Evolutionary conservation across 208 protist species (phyloP).

Genomic region (Trypanosomatidae sp.): DNA sequence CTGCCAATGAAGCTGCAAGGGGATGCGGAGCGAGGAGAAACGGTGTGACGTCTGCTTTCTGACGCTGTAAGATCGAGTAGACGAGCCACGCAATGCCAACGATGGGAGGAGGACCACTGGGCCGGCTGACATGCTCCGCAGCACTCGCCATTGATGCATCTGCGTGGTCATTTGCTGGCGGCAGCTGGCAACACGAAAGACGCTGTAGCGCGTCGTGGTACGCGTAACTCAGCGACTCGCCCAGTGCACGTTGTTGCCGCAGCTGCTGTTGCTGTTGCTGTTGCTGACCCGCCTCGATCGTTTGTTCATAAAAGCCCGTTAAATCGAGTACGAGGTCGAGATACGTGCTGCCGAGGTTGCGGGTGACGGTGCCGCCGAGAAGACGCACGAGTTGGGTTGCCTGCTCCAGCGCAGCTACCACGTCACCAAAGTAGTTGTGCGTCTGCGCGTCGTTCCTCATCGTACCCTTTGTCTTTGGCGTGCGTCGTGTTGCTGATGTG

Average conservation of each 20-base stretch:
- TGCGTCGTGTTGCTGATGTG: background rate
- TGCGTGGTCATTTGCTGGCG: too few relatives aligned
- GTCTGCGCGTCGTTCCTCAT: background rate
- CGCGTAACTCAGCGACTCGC: slow-evolving; percentile 34
- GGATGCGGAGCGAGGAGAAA: slow-evolving; percentile 31
- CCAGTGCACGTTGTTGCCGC: slow-evolving; percentile 4
- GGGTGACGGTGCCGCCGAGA: slow-evolving; percentile 64
- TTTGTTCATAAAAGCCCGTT: slow-evolving; percentile 31
- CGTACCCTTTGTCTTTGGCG: background rate
- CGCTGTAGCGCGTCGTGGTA: slow-evolving; percentile 36
- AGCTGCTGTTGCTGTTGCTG: slow-evolving; percentile 3
- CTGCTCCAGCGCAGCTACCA: slow-evolving; percentile 33
- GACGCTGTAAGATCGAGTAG: slow-evolving; percentile 50
- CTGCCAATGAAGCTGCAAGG: slow-evolving; percentile 4
- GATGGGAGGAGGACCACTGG: slow-evolving; percentile 16
- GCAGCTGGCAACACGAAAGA: slow-evolving; percentile 12
- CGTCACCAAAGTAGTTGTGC: slow-evolving; percentile 14
- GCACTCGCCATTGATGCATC: background rate
- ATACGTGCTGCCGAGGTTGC: slow-evolving; percentile 33
- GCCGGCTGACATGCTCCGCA: background rate
- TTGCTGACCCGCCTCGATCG: slow-evolving; percentile 8
- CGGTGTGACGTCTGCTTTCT: slow-evolving; percentile 20
- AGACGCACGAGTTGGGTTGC: slow-evolving; percentile 58
- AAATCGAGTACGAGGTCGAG: slow-evolving; percentile 62
- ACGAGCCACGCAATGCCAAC: slow-evolving; percentile 64